Evolutionary conservation across 2,329 filamentous ascomycete genomes (phyloP), one percentile per base, ranked within the genome.

Genomic region (Fusarium tupiense): DNA sequence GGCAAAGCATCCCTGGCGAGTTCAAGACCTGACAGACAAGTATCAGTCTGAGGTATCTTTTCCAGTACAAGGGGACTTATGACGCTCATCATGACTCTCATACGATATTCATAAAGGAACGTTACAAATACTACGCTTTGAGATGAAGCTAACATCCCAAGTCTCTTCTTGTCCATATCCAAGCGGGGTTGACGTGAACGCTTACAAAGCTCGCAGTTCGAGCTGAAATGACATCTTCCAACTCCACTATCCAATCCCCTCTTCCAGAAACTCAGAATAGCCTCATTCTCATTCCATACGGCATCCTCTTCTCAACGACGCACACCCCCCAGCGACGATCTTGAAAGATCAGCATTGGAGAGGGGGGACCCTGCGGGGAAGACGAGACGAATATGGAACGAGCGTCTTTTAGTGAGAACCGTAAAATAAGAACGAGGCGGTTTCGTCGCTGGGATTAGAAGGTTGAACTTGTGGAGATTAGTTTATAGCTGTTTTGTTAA

Each of bases 1-100:
- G 75, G 61, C n/a, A 81, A 58, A 26, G 61, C 60, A 24, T 64
- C 58, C 24, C 57, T 52, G 6, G 76, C 77, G 22, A 76, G 62
- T 14, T 44, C 26, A 26, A 79, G 47, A 11, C 76, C 77, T 14
- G 56, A 58, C 8, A 50, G 37, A 46, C 76, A 79, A 52, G 73
- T 53, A 12, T 62, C 44, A 19, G 46, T 58, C 16, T 66, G 14
- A 8, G 77, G 77, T 43, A 79, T 60, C 50, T 41, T 43, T 35
- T 56, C 49, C 17, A 50, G 37, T 22, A 69, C 41, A 7, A 40
- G 24, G 22, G 64, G 37, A 33, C 29, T 54, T 41, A 69, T 57
- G 19, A 22, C 37, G 38, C 52, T 46, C 33, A 50, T 69, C 24
- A 41, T 52, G 49, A 56, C 43, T 59, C 40, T 59, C 37, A 46